Percentiles rank a stretch among this genome's conserved stretches.
Evolutionary conservation across 306 rosid genomes (phyloP).

Genomic region (Malus domestica): ASM211411v1 NC_041798.1:39645501-39646000

Average conservation of each 20-base stretch:
- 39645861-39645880: too few relatives aligned
- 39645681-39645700: not conserved
- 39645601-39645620: too few relatives aligned
- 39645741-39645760: not conserved
- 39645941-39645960: too few relatives aligned
- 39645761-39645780: not conserved
- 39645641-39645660: not conserved
- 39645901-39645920: too few relatives aligned
- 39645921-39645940: too few relatives aligned
- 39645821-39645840: too few relatives aligned
- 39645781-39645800: too few relatives aligned
- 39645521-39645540: not conserved
- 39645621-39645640: not conserved
- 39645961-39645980: too few relatives aligned
- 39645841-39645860: too few relatives aligned
- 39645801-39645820: too few relatives aligned
- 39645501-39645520: not conserved
- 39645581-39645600: not conserved
- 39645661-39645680: not conserved
- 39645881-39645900: too few relatives aligned
- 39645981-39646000: too few relatives aligned
- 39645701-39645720: not conserved
- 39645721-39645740: not conserved
- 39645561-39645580: not conserved
- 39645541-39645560: not conserved